A percentile compares a stretch with the other conserved stretches of the same genome.
These are phyloP conservation scores for Pneumocystis sp. DNA, from an alignment of 1,139 yeast genomes.

Conservation along the genomic window DNA sequence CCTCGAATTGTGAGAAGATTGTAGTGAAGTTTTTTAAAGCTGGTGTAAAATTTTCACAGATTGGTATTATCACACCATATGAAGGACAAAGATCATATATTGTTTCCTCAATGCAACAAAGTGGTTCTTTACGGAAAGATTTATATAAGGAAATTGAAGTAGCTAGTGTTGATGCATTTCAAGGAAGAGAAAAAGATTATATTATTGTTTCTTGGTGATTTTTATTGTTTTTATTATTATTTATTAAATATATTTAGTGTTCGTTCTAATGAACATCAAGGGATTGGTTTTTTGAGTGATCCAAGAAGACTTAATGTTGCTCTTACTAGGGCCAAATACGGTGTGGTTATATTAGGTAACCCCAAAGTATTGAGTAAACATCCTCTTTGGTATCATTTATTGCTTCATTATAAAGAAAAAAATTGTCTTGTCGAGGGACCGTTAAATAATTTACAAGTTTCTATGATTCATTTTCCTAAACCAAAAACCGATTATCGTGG, in stretches of 20 bases:
- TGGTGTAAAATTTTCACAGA: conserved; percentile 28
- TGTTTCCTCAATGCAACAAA: conserved; percentile 1
- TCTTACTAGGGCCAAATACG: conserved; percentile 79
- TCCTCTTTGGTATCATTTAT: conserved; percentile 62
- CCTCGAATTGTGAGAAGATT: conserved; percentile 43
- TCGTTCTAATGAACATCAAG: conserved; percentile 49
- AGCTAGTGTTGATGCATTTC: conserved; percentile 83
- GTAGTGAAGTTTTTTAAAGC: conserved; percentile 43
- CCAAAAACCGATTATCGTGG: conserved; percentile 17
- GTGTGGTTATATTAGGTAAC: conserved; percentile 69
- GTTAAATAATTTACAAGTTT: conserved; percentile 60
- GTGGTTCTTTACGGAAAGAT: conserved; percentile 21
- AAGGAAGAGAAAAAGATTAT: conserved; percentile 81
- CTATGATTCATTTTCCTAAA: conserved; percentile 44
- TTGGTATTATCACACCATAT: conserved; percentile 82
- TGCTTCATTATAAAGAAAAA: conserved; percentile 64
- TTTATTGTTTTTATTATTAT: not conserved
- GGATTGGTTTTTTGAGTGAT: conserved; percentile 66
- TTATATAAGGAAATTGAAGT: conserved; percentile 53
- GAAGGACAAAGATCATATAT: conserved; percentile 43
- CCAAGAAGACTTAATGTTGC: conserved; percentile 73
- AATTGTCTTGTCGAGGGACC: conserved; percentile 92
- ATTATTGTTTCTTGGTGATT: conserved; percentile 43
- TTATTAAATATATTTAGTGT: conserved; percentile 31
- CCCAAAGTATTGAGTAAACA: conserved; percentile 64